These are phyloP conservation scores for Exophiala dermatitidis DNA, from an alignment of 2,329 filamentous ascomycete genomes.

Conservation along the genomic window DNA sequence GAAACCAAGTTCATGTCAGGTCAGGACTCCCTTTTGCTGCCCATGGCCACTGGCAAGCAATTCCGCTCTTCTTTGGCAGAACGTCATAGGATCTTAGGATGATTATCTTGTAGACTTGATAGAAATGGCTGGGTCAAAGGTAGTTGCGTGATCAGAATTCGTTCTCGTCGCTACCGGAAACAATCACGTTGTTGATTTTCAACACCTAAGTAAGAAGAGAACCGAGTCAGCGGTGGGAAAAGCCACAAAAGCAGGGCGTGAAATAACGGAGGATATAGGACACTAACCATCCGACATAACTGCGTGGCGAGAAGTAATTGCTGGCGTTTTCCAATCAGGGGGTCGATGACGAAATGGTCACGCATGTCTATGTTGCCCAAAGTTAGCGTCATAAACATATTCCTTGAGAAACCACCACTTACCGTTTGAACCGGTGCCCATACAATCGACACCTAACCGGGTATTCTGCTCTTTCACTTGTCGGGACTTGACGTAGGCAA, in stretches of 20 bases:
- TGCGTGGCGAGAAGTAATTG: slow-evolving; percentile 94
- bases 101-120: background rate
- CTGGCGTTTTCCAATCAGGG: slow-evolving; percentile 94
- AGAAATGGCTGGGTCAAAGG: background rate
- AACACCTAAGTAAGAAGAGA: slow-evolving; percentile 44
- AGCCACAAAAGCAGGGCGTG: background rate
- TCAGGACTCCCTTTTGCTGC: too few species aligned
- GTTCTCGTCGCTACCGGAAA: slow-evolving; percentile 76
- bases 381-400: slow-evolving; percentile 2
- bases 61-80: background rate
- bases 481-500: slow-evolving; percentile 91
- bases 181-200: slow-evolving; percentile 89
- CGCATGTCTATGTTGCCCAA: slow-evolving; percentile 66
- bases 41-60: too few species aligned
- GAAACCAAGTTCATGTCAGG: too few species aligned
- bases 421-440: slow-evolving; percentile 86
- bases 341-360: slow-evolving; percentile 96
- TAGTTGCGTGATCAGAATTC: slow-evolving; percentile 55
- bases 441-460: slow-evolving; percentile 90
- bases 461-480: slow-evolving; percentile 81
- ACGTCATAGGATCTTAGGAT: slow-evolving; percentile 8
- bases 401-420: slow-evolving; percentile 14
- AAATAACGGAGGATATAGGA: background rate
- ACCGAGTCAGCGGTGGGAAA: background rate
- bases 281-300: slow-evolving; percentile 76